phyloP scores from a whole-genome alignment of 2,329 filamentous ascomycete species.

The Coniochaeta sp. region DNA sequence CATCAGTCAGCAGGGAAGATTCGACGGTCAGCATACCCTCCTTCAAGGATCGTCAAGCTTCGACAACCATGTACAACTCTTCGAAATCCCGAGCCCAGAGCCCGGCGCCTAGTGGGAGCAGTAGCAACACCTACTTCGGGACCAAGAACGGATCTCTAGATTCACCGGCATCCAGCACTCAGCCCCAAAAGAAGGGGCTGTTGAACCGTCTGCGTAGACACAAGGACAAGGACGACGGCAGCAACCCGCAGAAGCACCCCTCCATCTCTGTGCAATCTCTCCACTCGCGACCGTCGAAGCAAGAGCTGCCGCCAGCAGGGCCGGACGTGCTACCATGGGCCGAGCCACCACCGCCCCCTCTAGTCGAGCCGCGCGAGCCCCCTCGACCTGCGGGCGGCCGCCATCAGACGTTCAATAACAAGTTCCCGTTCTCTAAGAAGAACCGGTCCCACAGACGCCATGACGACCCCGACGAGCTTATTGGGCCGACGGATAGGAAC shows the following conservation, averaged over 20 bases:
- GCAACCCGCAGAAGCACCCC: conserved; percentile 38
- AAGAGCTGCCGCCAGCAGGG: conserved; percentile 31
- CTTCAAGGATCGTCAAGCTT: conserved; percentile 44
- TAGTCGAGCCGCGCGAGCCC: conserved; percentile 21
- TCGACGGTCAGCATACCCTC: conserved; percentile 42
- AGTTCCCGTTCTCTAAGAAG: conserved; percentile 56
- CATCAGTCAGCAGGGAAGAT: conserved; percentile 71
- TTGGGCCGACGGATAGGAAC: conserved; percentile 51
- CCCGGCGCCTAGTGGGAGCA: conserved; percentile 70
- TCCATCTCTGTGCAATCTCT: conserved; percentile 48
- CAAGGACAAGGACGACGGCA: conserved; percentile 38
- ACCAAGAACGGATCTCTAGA: conserved; percentile 41
- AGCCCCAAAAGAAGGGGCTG: conserved; percentile 40
- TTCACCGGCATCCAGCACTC: conserved; percentile 51
- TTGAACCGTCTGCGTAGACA: conserved; percentile 46
- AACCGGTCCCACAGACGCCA: conserved; percentile 35
- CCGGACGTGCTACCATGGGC: not conserved
- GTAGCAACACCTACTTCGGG: conserved; percentile 37
- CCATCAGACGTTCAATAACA: conserved; percentile 53
- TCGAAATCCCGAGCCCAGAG: conserved; percentile 62
- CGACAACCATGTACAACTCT: conserved; percentile 36
- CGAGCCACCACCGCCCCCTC: conserved; percentile 8
- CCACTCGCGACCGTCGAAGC: conserved; percentile 39
- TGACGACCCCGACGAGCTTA: conserved; percentile 51
- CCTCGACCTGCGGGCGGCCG: conserved; percentile 22